A percentile compares a stretch with the other conserved stretches of the same genome.
Conservation (phyloP, 352 stramenopile species). For the Aphanomyces euteiches region DNA sequence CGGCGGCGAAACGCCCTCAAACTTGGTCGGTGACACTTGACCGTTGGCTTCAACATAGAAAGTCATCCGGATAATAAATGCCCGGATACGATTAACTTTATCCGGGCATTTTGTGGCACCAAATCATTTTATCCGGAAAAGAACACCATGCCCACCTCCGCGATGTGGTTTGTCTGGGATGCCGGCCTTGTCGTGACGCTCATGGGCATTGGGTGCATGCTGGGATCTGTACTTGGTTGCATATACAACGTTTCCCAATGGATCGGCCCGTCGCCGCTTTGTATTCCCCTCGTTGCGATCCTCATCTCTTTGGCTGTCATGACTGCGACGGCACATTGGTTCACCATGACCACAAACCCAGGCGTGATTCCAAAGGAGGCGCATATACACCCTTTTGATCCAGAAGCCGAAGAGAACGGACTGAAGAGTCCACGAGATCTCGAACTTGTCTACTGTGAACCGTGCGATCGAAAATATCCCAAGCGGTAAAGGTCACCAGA, state of each 20-base stretch:
- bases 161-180: constrained; percentile 29
- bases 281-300: not conserved
- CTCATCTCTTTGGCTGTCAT: not conserved
- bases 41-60: not conserved
- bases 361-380: constrained; percentile 49
- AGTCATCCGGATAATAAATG: not conserved
- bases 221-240: not conserved
- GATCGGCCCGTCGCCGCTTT: not conserved
- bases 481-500: constrained; percentile 42
- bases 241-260: constrained; percentile 21
- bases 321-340: constrained; percentile 14
- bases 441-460: constrained; percentile 79
- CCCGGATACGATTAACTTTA: not conserved
- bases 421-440: constrained; percentile 37
- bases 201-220: constrained; percentile 19
- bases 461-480: constrained; percentile 71
- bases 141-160: not conserved
- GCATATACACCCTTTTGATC: constrained; percentile 35
- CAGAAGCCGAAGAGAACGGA: constrained; percentile 33
- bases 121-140: not conserved
- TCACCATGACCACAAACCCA: constrained; percentile 65
- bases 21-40: not conserved
- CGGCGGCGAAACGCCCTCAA: no score
- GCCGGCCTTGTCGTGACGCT: constrained; percentile 17
- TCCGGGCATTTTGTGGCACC: not conserved